phyloP scores from a whole-genome alignment of 1,284 basidiomycete genomes.

The Moesziomyces sp. region DNA sequence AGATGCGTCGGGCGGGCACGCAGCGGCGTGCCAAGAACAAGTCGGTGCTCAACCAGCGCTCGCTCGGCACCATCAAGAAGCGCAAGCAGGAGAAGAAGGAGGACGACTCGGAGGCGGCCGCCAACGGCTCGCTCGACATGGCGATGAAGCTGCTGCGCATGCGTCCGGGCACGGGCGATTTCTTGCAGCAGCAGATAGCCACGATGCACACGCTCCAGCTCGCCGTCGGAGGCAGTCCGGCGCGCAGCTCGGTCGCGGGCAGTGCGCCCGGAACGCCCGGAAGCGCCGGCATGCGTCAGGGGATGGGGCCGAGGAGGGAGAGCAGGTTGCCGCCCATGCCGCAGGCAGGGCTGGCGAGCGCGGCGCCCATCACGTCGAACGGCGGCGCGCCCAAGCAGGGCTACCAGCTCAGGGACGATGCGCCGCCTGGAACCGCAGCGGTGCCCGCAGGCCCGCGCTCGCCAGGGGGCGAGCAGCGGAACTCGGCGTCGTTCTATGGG shows the following conservation, averaged over 20 bases:
- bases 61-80: conserved; percentile 94
- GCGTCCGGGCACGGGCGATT: conserved; percentile 61
- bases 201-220: conserved; percentile 52
- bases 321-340: conserved; percentile 26
- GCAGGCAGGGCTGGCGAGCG: conserved; percentile 1
- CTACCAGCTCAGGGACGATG: conserved; percentile 33
- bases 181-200: conserved; percentile 58
- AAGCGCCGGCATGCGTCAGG: background rate
- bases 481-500: conserved; percentile 4
- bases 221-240: conserved; percentile 40
- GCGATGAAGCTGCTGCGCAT: conserved; percentile 61
- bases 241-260: conserved; percentile 11
- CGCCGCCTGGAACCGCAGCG: background rate
- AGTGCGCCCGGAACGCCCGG: conserved; percentile 7
- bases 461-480: conserved; percentile 3
- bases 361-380: background rate
- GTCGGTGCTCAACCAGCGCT: conserved; percentile 76
- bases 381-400: conserved; percentile 3
- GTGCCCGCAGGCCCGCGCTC: conserved; percentile 5
- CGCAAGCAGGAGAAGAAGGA: conserved; percentile 91
- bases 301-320: conserved; percentile 13
- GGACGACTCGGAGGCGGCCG: conserved; percentile 46
- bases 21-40: conserved; percentile 76
- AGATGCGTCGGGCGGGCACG: conserved; percentile 41
- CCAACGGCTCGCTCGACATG: conserved; percentile 51